These are phyloP conservation scores for Laguncularia racemosa DNA, from an alignment of 345 rosid genomes.

Conservation along the genomic window DNA sequence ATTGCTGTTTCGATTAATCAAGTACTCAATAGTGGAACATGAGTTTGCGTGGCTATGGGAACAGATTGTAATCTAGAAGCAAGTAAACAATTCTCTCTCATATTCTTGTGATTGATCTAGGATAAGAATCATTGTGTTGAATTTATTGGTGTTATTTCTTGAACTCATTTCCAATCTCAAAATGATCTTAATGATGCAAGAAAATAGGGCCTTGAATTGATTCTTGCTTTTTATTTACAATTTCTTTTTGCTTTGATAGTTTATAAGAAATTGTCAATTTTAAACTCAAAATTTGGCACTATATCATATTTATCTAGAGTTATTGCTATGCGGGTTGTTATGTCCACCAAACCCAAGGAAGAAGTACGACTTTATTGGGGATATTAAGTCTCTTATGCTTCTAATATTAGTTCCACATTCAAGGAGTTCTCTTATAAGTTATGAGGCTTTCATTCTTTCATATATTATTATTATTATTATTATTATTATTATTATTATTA, in stretches of 20 bases:
- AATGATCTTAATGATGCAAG: conserved; percentile 3
- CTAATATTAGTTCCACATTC: conserved; percentile 58
- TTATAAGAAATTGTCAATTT: neutral
- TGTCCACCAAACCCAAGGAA: conserved; percentile 64
- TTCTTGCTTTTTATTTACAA: neutral
- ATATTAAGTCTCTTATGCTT: conserved; percentile 79
- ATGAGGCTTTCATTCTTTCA: neutral
- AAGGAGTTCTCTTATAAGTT: conserved; percentile 60
- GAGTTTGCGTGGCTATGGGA: conserved; percentile 93
- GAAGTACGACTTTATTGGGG: conserved; percentile 85
- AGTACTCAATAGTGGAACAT: conserved; percentile 58
- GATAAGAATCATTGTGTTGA: neutral
- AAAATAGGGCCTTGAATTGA: neutral
- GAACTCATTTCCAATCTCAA: neutral
- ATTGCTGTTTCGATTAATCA: conserved; percentile 18
- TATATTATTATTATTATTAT: neutral
- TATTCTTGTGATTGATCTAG: neutral
- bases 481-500: neutral
- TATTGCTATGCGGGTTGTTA: conserved; percentile 53
- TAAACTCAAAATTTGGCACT: conserved; percentile 7
- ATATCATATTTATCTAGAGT: conserved; percentile 40
- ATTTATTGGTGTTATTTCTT: neutral
- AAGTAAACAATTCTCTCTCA: conserved; percentile 20
- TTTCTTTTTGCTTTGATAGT: neutral
- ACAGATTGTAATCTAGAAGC: conserved; percentile 44